Base-by-base conservation (phyloP, 306 rosid species). In the Dalbergia oliveri region DNA sequence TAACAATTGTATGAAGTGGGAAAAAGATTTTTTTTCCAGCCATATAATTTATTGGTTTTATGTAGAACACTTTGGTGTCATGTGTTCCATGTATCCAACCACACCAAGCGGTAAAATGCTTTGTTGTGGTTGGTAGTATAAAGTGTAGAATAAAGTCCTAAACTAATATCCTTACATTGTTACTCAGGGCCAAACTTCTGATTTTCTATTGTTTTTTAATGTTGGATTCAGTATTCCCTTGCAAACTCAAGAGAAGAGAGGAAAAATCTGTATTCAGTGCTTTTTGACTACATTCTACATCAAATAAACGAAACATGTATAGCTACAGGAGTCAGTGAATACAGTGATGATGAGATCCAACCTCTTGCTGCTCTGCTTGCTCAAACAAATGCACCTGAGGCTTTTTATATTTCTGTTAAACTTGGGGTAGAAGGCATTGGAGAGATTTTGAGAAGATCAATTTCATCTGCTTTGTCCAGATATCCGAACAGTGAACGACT, bases 341-440 rank as follows among this genome's bases (percentile, higher is more conserved):
- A 88, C 84, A 80, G 89, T 45, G 89, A 96, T 73, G 97, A 91
- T 69, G 99, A 96, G 86, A 91, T 96, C 84, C 94, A 90, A 84
- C 99, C 99, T 78, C 93, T 96, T 82, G 94, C 94, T 31, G 85
- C 90, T 72, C 81, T 93, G 81, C 97, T 96, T 84, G 89, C 91
- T 79, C 93, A 90, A 81, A 86, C 94, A 61, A 89, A 91, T 89
- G 98, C 97, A 0, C 93, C 99, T 0, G 99, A 93, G 82, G 98
- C 99, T 12, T 89, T 96, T 81, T 90, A 88, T 86, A 91, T 96
- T 71, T 90, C 97, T 78, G 91, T 96, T 79, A 96, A 93, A 86
- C 97, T 96, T 81, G 99, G 99, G 73, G 91, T 93, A 44, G 96
- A 89, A 85, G 96, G 99, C 84, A 88, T 96, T 85, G 97, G 98